Conservation (phyloP, 352 stramenopile genomes). For the Globisporangium splendens region DNA sequence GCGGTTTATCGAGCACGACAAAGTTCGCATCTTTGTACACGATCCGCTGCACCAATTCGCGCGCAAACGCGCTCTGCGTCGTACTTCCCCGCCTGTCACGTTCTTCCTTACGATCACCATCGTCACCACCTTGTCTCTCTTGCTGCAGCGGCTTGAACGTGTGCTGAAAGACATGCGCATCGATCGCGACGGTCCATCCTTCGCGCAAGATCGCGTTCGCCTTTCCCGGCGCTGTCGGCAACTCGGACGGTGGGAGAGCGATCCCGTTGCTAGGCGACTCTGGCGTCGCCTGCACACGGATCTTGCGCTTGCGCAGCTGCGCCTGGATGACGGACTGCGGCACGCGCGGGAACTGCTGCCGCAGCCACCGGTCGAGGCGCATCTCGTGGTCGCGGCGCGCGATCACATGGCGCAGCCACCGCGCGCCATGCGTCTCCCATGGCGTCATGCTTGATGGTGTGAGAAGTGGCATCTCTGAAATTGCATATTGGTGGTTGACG, state of each 20-base stretch:
- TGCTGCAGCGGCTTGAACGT: conserved; percentile 13
- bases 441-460: not conserved
- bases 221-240: conserved; percentile 9
- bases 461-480: too few relatives aligned
- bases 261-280: too few relatives aligned
- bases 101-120: too few relatives aligned
- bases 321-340: conserved; percentile 61
- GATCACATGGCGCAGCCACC: conserved; percentile 53
- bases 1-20: conserved; percentile 64
- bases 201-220: conserved; percentile 33
- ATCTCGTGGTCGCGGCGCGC: conserved; percentile 46
- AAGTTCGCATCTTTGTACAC: conserved; percentile 55
- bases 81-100: too few relatives aligned
- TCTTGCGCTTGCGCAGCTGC: conserved; percentile 66
- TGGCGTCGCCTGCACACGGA: conserved; percentile 31
- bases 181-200: conserved; percentile 47
- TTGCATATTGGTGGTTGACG: not conserved
- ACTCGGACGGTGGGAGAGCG: not conserved
- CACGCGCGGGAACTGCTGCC: conserved; percentile 40
- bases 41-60: conserved; percentile 27
- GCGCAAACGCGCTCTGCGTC: not conserved
- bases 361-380: conserved; percentile 67
- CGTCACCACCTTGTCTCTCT: not conserved
- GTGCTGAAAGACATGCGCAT: conserved; percentile 38
- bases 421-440: conserved; percentile 11